Percentiles rank a stretch among this genome's conserved stretches.
phyloP scores from a whole-genome alignment of 345 rosid genomes.

The Ricinus communis region DNA sequence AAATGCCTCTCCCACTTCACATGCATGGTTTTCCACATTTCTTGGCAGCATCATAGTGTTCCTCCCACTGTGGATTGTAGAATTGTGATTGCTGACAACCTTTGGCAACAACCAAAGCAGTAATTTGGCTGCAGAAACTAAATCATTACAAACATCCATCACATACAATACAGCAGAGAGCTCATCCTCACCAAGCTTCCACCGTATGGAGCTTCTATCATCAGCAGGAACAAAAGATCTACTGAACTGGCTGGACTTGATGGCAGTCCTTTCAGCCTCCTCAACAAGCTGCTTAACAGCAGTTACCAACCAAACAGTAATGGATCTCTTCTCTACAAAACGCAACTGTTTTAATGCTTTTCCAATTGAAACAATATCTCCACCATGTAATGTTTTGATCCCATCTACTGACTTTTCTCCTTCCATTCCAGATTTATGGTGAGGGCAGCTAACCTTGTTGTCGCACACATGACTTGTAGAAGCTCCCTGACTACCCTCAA shows the following conservation, averaged over 20 bases:
- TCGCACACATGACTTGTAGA: conserved; percentile 87
- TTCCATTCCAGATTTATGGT: conserved; percentile 62
- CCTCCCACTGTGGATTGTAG: conserved; percentile 76
- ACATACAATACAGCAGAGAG: conserved; percentile 68
- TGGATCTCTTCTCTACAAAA: conserved; percentile 68
- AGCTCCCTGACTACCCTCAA: conserved; percentile 97
- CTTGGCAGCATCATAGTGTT: conserved; percentile 49
- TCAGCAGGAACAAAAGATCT: conserved; percentile 58
- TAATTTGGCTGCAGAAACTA: conserved; percentile 70
- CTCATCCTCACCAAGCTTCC: conserved; percentile 96
- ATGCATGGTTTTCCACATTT: conserved; percentile 63
- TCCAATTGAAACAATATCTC: conserved; percentile 67
- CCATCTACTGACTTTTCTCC: conserved; percentile 67
- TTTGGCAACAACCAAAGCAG: conserved; percentile 91
- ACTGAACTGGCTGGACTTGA: conserved; percentile 57
- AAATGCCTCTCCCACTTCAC: conserved; percentile 82
- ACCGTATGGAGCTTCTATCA: conserved; percentile 52
- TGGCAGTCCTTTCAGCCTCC: conserved; percentile 62
- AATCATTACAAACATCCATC: conserved; percentile 75
- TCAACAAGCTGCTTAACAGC: conserved; percentile 75
- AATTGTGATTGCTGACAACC: conserved; percentile 53
- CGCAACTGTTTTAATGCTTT: conserved; percentile 71
- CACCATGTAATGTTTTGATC: conserved; percentile 40
- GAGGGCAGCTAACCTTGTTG: conserved; percentile 65
- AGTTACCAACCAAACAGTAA: conserved; percentile 75